Conservation (phyloP, 768 basidiomycete species). For the Arthromyces matolae region DNA sequence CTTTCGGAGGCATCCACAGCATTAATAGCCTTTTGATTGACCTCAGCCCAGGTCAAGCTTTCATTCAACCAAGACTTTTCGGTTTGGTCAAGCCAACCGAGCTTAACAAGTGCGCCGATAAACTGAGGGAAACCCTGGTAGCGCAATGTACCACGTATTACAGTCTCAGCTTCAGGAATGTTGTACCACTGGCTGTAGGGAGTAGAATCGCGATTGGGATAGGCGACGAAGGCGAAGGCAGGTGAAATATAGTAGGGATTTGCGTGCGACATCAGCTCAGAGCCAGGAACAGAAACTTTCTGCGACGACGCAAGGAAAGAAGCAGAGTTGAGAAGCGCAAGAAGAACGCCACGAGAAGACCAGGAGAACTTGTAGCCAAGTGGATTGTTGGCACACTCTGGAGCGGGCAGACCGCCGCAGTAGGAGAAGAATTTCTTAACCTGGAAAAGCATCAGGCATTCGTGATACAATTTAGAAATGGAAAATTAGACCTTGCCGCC, state of each 20-base stretch:
- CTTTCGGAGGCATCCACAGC: slow-evolving; percentile 66
- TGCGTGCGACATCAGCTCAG: slow-evolving; percentile 86
- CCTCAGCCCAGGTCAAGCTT: slow-evolving; percentile 78
- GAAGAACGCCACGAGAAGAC: slow-evolving; percentile 94
- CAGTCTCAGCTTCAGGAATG: slow-evolving; percentile 91
- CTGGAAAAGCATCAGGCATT: no score
- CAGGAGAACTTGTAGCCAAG: slow-evolving; percentile 99
- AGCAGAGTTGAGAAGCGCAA: slow-evolving; percentile 89
- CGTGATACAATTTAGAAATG: no score
- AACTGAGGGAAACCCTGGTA: slow-evolving; percentile 98
- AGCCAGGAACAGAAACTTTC: slow-evolving; percentile 64
- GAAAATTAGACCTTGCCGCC: slow-evolving; percentile 82
- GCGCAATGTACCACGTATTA: slow-evolving; percentile 88
- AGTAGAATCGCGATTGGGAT: slow-evolving; percentile 93
- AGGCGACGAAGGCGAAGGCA: slow-evolving; percentile 93
- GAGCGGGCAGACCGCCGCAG: slow-evolving; percentile 94
- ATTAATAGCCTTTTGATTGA: slow-evolving; percentile 70
- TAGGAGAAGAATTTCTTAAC: slow-evolving; percentile 90
- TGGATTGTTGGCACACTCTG: slow-evolving; percentile 88
- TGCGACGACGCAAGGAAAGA: slow-evolving; percentile 70
- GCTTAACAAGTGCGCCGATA: slow-evolving; percentile 77
- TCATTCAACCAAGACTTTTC: slow-evolving; percentile 76
- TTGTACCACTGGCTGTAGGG: slow-evolving; percentile 89
- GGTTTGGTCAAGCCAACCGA: slow-evolving; percentile 80
- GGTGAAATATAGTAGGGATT: slow-evolving; percentile 94